Percentiles rank a stretch among this genome's conserved stretches.
These are phyloP conservation scores for Xylaria sp. DNA, from an alignment of 2,329 filamentous ascomycete species.

Conservation along the genomic window DNA sequence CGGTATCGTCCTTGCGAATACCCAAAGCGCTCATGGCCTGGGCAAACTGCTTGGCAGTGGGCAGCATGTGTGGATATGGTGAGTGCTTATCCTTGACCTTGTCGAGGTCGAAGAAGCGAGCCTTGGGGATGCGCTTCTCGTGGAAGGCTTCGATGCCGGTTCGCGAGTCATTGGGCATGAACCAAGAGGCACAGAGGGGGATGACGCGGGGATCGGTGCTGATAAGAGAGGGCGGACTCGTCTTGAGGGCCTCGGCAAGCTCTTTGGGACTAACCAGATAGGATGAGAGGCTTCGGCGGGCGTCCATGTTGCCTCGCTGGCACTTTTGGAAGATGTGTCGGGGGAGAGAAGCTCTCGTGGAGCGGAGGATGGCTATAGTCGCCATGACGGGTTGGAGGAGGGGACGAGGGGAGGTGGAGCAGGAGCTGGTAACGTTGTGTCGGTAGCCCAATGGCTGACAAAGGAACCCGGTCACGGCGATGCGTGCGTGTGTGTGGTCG, in stretches of 20 bases:
- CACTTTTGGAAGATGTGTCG: constrained; percentile 51
- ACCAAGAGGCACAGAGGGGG: constrained; percentile 93
- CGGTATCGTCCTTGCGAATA: constrained; percentile 84
- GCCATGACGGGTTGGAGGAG: constrained; percentile 52
- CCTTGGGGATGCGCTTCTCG: constrained; percentile 83
- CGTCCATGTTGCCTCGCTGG: constrained; percentile 51
- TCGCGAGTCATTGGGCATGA: constrained; percentile 89
- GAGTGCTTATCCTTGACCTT: constrained; percentile 87
- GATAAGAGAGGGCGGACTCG: constrained; percentile 81
- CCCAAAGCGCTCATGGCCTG: constrained; percentile 89
- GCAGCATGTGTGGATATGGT: constrained; percentile 97
- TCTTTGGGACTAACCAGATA: constrained; percentile 89
- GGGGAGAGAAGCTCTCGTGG: constrained; percentile 53
- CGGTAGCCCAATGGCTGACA: constrained; percentile 8
- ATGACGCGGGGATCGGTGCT: constrained; percentile 85
- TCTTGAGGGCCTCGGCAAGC: constrained; percentile 81
- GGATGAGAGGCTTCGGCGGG: constrained; percentile 71
- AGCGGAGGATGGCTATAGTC: constrained; percentile 55
- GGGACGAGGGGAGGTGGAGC: constrained; percentile 17
- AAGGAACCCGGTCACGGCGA: constrained; percentile 21
- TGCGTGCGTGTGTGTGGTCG: neutral
- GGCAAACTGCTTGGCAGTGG: constrained; percentile 81
- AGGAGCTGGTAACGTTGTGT: neutral
- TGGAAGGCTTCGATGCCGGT: constrained; percentile 84
- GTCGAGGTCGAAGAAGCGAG: constrained; percentile 97